Evolutionary conservation across 1,139 yeast genomes (phyloP), one percentile per base, ranked within the genome.

Genomic region (Saccharomyces hybrid): DNA sequence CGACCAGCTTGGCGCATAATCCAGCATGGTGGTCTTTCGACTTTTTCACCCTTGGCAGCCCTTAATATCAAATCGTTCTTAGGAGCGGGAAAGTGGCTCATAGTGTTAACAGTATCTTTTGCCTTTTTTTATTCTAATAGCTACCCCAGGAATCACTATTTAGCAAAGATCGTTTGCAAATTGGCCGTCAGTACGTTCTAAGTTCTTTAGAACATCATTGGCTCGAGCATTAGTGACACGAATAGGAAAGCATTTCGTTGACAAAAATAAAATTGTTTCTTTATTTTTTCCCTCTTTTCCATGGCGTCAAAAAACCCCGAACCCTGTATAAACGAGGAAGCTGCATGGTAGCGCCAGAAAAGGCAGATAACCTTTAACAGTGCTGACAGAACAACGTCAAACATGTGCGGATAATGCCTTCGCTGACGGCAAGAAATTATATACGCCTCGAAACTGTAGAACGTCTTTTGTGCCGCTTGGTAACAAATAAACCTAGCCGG

Each of bases 1-100:
- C 77, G 70, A 21, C 78, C 78, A 46, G 78, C 78, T 60, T 75
- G 78, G 57, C 78, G 71, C 99, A 93, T 93, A 64, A 93, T 87
- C 99, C 99, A 93, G 58, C 93, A 83, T 27, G 99, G 99, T 1
- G 99, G 97, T 70, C 99, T 83, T 73, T 93, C 99, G 50, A 93
- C 97, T 62, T 75, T 75, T 69, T 91, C 96, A 52, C 86, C 86
- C 62, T 77, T 75, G 24, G 99, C 97, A 3, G 98, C 97, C 65
- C 99, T 78, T 60, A 93, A 76, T 50, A 93, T 85, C 66, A 91
- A 78, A 69, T 93, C 98, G 74, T 93, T 93, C 72, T 90, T 82
- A 69, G 91, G 76, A 24, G 83, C 81, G 21, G 95, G 83, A 69
- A 86, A 87, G 44, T 38, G 16, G 21, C 44, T 16, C 44, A 38